Base-by-base conservation (phyloP, 83 land plant genomes). In the Picea engelmannii region DNA sequence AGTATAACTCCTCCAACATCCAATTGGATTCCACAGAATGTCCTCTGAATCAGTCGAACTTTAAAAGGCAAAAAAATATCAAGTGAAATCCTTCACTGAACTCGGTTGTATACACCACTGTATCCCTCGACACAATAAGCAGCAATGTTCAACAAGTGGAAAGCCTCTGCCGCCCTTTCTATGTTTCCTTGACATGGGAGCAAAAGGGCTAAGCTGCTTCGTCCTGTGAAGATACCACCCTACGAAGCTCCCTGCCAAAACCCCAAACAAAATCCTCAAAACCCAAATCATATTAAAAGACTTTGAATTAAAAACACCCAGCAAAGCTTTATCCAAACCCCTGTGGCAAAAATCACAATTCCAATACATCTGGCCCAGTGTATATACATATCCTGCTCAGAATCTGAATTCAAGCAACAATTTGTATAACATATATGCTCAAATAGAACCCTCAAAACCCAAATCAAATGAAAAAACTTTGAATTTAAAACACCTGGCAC, bases 81-180 rank as follows among this genome's bases (percentile, higher is more conserved):
- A 73, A 23, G 76, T 38, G 13, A 73, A 35, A 73, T 71, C 76
- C 55, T 71, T 71, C n/a, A 71, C 9, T 38, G n/a, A 42, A 44
- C 55, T 71, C 12, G n/a, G 47, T 42, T n/a, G 23, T 18, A 42
- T 44, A 71, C 49, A 71, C 76, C 76, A 71, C 24, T 71, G 55
- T 68, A 15, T 49, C 9, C 76, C 55, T 71, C 55, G 76, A 20
- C 76, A 71, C 76, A 71, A 71, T 40, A 71, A 42, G 44, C 76
- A 71, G 52, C 76, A 71, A 71, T 71, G 76, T 42, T 71, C 76
- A 71, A 71, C 76, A n/a, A 71, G 55, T 12, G 76, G 76, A 71
- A 49, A 71, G 6, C 76, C 76, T 71, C 76, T 71, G 18, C 76
- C 76, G 35, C 76, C 76, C 24, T n/a, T 44, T 71, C 24, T 71